Conservation (phyloP, 2,329 filamentous ascomycete species). For the Aspergillus unguis region DNA sequence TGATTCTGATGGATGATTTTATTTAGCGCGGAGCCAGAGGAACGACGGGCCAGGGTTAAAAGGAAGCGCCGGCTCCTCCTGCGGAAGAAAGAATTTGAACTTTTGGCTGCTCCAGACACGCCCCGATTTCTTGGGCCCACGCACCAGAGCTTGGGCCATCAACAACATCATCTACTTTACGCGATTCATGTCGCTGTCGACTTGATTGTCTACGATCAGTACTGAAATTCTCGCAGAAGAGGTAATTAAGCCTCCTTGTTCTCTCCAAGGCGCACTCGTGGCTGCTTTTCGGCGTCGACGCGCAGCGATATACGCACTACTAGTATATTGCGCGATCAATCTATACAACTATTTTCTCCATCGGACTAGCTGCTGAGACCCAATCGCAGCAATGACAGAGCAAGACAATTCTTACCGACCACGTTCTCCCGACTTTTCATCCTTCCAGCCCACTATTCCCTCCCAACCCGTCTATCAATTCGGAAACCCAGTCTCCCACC, state of each 20-base stretch:
- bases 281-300: not conserved
- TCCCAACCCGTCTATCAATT: slow-evolving; percentile 31
- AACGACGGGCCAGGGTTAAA: slow-evolving; percentile 32
- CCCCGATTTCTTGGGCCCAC: slow-evolving; percentile 16
- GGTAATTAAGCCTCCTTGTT: slow-evolving; percentile 5
- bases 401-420: slow-evolving; percentile 46
- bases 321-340: not conserved
- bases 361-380: slow-evolving; percentile 15
- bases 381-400: slow-evolving; percentile 41
- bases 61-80: slow-evolving; percentile 24
- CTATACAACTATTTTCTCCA: not conserved
- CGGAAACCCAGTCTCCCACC: slow-evolving; percentile 35
- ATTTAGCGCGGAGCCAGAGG: slow-evolving; percentile 2
- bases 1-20: slow-evolving; percentile 15
- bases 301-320: not conserved
- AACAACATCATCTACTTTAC: not conserved
- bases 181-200: not conserved
- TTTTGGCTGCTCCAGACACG: slow-evolving; percentile 17
- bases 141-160: slow-evolving; percentile 15
- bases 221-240: not conserved
- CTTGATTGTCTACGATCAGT: not conserved
- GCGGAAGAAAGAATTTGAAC: slow-evolving; percentile 18
- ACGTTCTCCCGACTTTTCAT: slow-evolving; percentile 51
- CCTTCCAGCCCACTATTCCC: slow-evolving; percentile 43
- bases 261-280: not conserved